Base-by-base conservation (phyloP, 192 early-diverging fungal species). In the Coemansia sp. region DNA sequence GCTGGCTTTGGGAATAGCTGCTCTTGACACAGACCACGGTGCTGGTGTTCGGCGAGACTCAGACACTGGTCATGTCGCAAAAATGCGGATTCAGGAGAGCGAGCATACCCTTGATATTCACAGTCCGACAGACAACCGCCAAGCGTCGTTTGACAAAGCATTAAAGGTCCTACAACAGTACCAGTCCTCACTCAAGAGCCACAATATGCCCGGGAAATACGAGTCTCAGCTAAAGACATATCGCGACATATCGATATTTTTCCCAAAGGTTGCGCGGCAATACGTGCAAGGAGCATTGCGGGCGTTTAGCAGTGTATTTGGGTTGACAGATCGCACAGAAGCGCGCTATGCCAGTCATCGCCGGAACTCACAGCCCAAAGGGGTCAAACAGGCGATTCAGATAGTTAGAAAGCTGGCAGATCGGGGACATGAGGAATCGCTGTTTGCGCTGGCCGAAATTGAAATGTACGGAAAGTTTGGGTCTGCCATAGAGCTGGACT, bases 391-490 rank as follows among this genome's bases (percentile, higher is more conserved):
- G 50, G 61, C 72, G 22, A 36, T 66, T 2, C 51, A 36, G 14
- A 48, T 46, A 12, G 17, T 81, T 22, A 11, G 28, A 19, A 26
- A n/a, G 23, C 55, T 76, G 20, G 69, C 66, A 0, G 61, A 48
- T 10, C n/a, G 28, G 12, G 66, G 59, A 0, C 62, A 87, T 47
- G 65, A 81, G 47, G 88, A 87, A 57, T 86, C 91, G 2, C 62
- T 85, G 17, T 82, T 85, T 71, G 74, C 81, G 22, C 71, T 91
- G 28, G 93, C 86, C 17, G 87, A 93, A 23, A 89, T 94, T 69
- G 69, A 85, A 58, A 83, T 93, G 87, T 88, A 86, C 60, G 87
- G 85, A 12, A 72, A 82, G 55, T 91, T 86, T 64, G 73, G 73
- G 19, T 65, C 81, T 19, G 72, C 71, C 2, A 79, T 85, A 19